phyloP scores from a whole-genome alignment of 2,329 filamentous ascomycete species.

The Ascochyta pisi region DNA sequence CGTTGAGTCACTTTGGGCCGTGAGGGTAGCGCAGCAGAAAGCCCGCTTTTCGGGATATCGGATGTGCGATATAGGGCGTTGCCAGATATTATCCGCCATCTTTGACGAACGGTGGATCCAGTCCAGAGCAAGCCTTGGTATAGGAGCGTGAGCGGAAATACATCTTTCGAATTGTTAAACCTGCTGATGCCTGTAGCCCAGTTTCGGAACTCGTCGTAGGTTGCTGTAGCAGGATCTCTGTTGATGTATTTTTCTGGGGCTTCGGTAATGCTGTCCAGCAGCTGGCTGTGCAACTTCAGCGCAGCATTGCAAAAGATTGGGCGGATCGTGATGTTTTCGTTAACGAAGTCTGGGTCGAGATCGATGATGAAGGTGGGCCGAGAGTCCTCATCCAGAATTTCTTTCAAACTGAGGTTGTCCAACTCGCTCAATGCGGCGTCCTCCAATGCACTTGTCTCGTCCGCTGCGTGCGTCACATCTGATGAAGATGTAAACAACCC shows the following conservation, averaged over 20 bases:
- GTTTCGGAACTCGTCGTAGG: constrained; percentile 48
- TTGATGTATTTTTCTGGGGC: constrained; percentile 1
- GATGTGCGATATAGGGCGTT: constrained; percentile 29
- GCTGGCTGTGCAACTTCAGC: constrained; percentile 35
- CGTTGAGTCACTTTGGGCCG: background rate
- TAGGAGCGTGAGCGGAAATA: constrained; percentile 53
- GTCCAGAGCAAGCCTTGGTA: constrained; percentile 41
- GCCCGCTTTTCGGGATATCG: constrained; percentile 20
- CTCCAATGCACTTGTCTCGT: constrained; percentile 14
- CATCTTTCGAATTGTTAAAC: constrained; percentile 55
- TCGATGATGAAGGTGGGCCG: constrained; percentile 44
- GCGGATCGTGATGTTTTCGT: constrained; percentile 22
- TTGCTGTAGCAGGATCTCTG: constrained; percentile 12
- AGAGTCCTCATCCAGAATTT: constrained; percentile 42
- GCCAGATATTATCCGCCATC: constrained; percentile 40
- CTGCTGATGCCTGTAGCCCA: constrained; percentile 54
- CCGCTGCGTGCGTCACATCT: constrained; percentile 1
- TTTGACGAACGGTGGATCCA: constrained; percentile 35
- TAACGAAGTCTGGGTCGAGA: constrained; percentile 36
- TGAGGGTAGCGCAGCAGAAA: constrained; percentile 10
- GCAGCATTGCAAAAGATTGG: constrained; percentile 43
- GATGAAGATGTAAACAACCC: background rate
- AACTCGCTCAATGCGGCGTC: constrained; percentile 30
- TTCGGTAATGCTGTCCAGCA: constrained; percentile 37
- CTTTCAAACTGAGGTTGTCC: constrained; percentile 32